phyloP scores from a whole-genome alignment of 768 basidiomycete genomes.

The Pholiota microspora region DNA sequence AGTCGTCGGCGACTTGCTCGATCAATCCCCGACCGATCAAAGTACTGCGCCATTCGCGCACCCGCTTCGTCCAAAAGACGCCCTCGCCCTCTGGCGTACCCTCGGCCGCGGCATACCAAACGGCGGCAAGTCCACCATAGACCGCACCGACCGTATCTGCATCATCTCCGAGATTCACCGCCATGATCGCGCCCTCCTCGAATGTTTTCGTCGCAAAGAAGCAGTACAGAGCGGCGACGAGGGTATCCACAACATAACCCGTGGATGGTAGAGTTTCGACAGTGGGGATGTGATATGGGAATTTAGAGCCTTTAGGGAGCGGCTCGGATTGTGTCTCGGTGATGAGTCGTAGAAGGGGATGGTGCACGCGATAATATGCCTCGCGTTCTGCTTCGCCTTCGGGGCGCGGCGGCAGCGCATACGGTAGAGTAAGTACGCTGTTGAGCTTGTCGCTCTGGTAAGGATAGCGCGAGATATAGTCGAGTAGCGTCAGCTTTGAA shows the following conservation, averaged over 20 bases:
- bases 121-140: conserved; percentile 43
- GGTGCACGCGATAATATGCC: conserved; percentile 29
- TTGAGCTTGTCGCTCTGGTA: conserved; percentile 31
- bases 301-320: conserved; percentile 8
- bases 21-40: conserved; percentile 33
- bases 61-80: conserved; percentile 37
- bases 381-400: conserved; percentile 26
- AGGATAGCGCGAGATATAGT: conserved; percentile 36
- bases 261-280: conserved; percentile 30
- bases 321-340: conserved; percentile 22
- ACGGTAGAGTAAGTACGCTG: conserved; percentile 29
- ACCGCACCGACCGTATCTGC: conserved; percentile 46
- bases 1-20: conserved; percentile 34
- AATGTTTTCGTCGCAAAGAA: conserved; percentile 42
- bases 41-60: conserved; percentile 30
- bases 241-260: conserved; percentile 38
- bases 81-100: conserved; percentile 10
- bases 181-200: conserved; percentile 43
- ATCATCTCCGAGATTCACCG: conserved; percentile 42
- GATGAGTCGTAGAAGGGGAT: conserved; percentile 38
- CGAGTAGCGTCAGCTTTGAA: conserved; percentile 39
- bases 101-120: conserved; percentile 36
- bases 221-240: conserved; percentile 42
- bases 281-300: conserved; percentile 31
- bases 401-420: conserved; percentile 17